A percentile compares a stretch with the other conserved stretches of the same genome.
These are phyloP conservation scores for Oldenlandia corymbosa DNA, from an alignment of 257 asterid genomes.

Conservation along the genomic window DNA sequence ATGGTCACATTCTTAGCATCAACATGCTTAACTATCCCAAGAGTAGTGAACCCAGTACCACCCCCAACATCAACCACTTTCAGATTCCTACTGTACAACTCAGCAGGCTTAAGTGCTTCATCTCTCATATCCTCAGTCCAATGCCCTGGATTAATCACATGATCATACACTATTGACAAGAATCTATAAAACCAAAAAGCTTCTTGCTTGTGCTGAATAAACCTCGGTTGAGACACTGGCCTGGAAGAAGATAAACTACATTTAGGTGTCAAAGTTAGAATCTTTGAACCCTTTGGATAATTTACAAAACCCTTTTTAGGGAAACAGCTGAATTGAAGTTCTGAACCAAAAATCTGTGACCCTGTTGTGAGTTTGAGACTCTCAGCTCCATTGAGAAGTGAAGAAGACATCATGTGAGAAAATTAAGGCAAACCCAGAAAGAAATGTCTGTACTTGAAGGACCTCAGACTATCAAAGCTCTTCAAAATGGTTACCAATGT, in stretches of 20 bases:
- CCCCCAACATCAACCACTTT: conserved; percentile 94
- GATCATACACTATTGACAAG: conserved; percentile 39
- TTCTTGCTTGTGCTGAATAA: conserved; percentile 78
- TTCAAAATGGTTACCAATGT: not conserved
- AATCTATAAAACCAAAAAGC: conserved; percentile 39
- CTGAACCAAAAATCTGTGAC: conserved; percentile 24
- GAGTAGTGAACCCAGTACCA: conserved; percentile 93
- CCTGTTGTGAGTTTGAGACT: conserved; percentile 21
- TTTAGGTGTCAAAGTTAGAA: conserved; percentile 12
- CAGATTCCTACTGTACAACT: conserved; percentile 34
- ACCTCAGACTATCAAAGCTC: not conserved
- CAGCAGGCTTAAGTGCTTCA: conserved; percentile 61
- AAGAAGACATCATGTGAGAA: conserved; percentile 26
- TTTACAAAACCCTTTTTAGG: conserved; percentile 18
- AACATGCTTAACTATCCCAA: conserved; percentile 83
- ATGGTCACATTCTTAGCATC: conserved; percentile 92
- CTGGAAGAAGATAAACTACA: conserved; percentile 38
- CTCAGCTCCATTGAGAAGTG: conserved; percentile 32
- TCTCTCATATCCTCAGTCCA: conserved; percentile 96
- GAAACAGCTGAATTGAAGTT: conserved; percentile 17
- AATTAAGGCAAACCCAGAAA: not conserved
- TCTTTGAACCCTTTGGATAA: conserved; percentile 9
- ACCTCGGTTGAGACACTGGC: conserved; percentile 85
- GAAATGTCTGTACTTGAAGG: not conserved
- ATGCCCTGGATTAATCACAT: conserved; percentile 36